A percentile compares a stretch with the other conserved stretches of the same genome.
These are phyloP conservation scores for Yarrowia sp. DNA, from an alignment of 805 yeast species.

Conservation along the genomic window DNA sequence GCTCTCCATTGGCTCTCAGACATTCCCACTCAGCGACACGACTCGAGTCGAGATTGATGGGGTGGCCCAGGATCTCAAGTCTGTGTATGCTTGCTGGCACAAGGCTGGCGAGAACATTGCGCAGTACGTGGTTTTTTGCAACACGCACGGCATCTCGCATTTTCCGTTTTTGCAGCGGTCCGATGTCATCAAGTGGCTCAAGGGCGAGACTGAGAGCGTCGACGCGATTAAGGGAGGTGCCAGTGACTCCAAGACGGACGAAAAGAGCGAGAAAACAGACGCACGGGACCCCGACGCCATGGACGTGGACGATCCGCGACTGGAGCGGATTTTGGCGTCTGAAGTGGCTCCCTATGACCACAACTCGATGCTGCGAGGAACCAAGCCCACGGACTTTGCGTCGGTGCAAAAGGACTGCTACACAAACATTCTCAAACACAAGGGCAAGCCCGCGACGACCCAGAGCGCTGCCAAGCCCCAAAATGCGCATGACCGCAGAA, in stretches of 20 bases:
- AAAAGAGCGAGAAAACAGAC: not conserved
- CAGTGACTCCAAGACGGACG: not conserved
- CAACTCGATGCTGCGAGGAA: slow-evolving; percentile 41
- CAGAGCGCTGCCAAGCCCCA: not conserved
- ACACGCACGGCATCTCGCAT: slow-evolving; percentile 57
- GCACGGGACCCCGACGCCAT: slow-evolving; percentile 15
- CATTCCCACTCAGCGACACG: not conserved
- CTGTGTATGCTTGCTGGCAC: slow-evolving; percentile 74
- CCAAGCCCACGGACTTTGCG: slow-evolving; percentile 38
- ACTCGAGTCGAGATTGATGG: slow-evolving; percentile 18
- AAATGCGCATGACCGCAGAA: not conserved
- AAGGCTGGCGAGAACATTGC: slow-evolving; percentile 71
- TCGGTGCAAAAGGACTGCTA: slow-evolving; percentile 39
- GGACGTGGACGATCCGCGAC: slow-evolving; percentile 46
- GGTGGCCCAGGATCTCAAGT: slow-evolving; percentile 43
- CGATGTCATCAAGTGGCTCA: slow-evolving; percentile 77
- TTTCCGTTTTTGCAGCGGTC: slow-evolving; percentile 81
- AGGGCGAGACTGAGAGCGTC: slow-evolving; percentile 46
- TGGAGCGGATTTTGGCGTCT: slow-evolving; percentile 45
- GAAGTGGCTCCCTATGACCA: slow-evolving; percentile 47
- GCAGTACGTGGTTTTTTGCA: slow-evolving; percentile 75
- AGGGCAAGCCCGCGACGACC: slow-evolving; percentile 28
- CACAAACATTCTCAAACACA: slow-evolving; percentile 32
- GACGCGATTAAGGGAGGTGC: slow-evolving; percentile 27
- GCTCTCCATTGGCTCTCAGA: not conserved